phyloP scores from a whole-genome alignment of 768 basidiomycete species.

The Mycena indigotica region DNA sequence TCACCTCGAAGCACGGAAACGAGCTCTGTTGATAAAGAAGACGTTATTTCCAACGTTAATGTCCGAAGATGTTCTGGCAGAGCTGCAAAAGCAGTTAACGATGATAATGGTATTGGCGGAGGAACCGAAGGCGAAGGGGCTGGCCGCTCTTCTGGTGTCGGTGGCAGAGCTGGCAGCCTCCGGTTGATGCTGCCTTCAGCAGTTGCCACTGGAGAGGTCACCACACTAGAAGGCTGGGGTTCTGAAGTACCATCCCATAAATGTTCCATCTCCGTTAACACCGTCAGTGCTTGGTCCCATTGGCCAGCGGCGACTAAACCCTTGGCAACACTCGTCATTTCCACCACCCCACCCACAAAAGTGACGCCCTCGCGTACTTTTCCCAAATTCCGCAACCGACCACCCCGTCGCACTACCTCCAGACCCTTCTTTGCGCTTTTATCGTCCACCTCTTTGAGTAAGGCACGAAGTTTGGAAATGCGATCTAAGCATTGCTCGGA shows the following conservation, averaged over 20 bases:
- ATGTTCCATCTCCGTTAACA: constrained; percentile 67
- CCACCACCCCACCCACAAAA: constrained; percentile 69
- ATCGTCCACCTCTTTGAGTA: constrained; percentile 76
- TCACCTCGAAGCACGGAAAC: constrained; percentile 71
- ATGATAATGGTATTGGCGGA: constrained; percentile 57
- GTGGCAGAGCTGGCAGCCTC: constrained; percentile 33
- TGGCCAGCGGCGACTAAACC: constrained; percentile 81
- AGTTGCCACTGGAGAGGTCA: constrained; percentile 14
- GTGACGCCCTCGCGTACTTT: constrained; percentile 63
- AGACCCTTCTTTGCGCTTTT: constrained; percentile 80
- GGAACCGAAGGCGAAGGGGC: constrained; percentile 22
- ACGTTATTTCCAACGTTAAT: constrained; percentile 74
- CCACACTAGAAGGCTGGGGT: constrained; percentile 8
- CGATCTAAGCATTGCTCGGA: constrained; percentile 80
- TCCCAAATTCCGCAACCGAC: constrained; percentile 60
- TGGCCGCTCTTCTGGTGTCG: constrained; percentile 40
- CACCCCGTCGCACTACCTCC: constrained; percentile 66
- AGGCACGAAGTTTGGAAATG: constrained; percentile 68
- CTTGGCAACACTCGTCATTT: constrained; percentile 73
- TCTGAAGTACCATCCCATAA: constrained; percentile 48
- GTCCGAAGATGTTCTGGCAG: constrained; percentile 74
- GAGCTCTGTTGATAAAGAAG: constrained; percentile 76
- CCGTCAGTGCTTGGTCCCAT: constrained; percentile 81
- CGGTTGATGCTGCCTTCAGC: constrained; percentile 15
- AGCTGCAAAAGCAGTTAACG: constrained; percentile 70